Conservation (phyloP, 1,139 yeast genomes). For the Protomyces gravidus region DNA sequence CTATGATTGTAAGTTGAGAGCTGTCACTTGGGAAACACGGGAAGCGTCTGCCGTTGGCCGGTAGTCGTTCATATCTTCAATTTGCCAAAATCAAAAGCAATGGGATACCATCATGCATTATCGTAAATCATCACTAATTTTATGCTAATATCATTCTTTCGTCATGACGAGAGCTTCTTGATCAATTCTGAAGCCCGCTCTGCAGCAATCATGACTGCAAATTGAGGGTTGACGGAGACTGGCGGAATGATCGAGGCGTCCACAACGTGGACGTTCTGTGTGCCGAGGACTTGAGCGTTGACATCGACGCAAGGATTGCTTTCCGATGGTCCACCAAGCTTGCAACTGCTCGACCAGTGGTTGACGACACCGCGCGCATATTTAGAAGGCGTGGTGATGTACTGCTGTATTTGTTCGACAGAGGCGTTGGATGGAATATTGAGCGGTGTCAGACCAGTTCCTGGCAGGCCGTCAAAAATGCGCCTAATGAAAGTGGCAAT, state of each 20-base stretch:
- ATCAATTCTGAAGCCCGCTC: slow-evolving; percentile 9
- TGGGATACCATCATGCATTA: too few relatives aligned
- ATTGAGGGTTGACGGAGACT: slow-evolving; percentile 7
- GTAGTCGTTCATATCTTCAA: too few relatives aligned
- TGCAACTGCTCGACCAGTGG: slow-evolving; percentile 7
- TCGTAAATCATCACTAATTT: too few relatives aligned
- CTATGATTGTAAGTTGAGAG: too few relatives aligned
- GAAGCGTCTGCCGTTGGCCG: too few relatives aligned
- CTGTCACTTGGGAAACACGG: too few relatives aligned
- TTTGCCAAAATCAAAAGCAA: too few relatives aligned
- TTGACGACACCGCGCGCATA: slow-evolving; percentile 1
- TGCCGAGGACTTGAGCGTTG: slow-evolving; percentile 4
- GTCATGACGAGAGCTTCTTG: background rate
- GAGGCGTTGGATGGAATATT: slow-evolving; percentile 1
- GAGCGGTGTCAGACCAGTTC: slow-evolving; percentile 2
- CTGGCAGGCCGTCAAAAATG: background rate
- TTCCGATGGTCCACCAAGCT: background rate
- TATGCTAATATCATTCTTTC: too few relatives aligned
- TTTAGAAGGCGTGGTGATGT: slow-evolving; percentile 6
- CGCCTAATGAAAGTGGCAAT: slow-evolving; percentile 5
- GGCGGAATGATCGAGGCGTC: slow-evolving; percentile 8
- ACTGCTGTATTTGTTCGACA: slow-evolving; percentile 2
- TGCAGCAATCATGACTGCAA: slow-evolving; percentile 11
- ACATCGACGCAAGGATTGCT: slow-evolving; percentile 2
- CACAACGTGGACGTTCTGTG: slow-evolving; percentile 5